Conservation (phyloP, 176 grass and related monocot genomes). For the Otatea glauca region DNA sequence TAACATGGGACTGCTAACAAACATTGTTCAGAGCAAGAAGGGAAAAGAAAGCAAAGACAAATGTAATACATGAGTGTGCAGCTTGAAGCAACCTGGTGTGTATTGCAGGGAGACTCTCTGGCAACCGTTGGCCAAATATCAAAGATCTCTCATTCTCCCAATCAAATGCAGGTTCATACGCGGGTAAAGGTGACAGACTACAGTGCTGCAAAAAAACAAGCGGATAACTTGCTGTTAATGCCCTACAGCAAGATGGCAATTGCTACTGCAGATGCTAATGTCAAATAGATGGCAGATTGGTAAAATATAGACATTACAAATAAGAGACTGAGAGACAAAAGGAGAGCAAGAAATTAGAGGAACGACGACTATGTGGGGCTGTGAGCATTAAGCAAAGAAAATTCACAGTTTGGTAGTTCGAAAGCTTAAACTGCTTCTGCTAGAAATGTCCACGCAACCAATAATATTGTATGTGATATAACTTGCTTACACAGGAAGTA, state of each 20-base stretch:
- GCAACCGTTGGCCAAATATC: conserved; percentile 91
- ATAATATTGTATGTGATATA: conserved; percentile 10
- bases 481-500: conserved; percentile 22
- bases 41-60: conserved; percentile 5
- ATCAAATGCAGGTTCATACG: conserved; percentile 98
- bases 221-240: conserved; percentile 31
- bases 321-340: neutral
- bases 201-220: conserved; percentile 70
- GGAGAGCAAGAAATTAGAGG: neutral
- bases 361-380: neutral
- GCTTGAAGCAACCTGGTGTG: conserved; percentile 72
- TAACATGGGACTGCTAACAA: conserved; percentile 43
- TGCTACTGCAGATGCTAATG: conserved; percentile 2
- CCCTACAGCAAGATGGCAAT: conserved; percentile 36
- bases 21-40: conserved; percentile 9
- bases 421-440: conserved; percentile 43
- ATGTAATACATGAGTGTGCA: conserved; percentile 31
- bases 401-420: neutral
- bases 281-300: conserved; percentile 11
- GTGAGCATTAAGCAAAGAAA: conserved; percentile 9
- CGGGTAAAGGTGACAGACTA: conserved; percentile 78
- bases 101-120: conserved; percentile 76
- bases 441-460: neutral
- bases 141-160: conserved; percentile 99
- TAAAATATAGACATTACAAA: conserved; percentile 2